Evolutionary conservation across 2,329 filamentous ascomycete genomes (phyloP), one percentile per base, ranked within the genome.

Genomic region (Colletotrichum sp.): DNA sequence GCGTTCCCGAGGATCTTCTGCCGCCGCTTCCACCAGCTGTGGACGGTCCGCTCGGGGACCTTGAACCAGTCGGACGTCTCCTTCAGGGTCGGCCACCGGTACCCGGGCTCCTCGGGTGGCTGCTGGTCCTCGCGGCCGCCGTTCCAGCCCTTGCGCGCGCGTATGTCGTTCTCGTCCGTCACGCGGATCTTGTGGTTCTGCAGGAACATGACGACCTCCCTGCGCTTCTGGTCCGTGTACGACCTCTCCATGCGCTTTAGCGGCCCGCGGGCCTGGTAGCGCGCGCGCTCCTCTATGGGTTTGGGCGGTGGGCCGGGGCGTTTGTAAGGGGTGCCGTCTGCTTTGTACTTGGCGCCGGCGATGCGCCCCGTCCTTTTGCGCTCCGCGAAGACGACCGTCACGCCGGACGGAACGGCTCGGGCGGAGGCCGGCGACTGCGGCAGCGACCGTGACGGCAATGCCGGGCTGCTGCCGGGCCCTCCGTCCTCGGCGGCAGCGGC

Each of bases 21-120:
- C 38, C 65, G 38, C 24, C 58, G 38, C 38, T 64, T 63, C 66
- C 66, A 74, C 65, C 43, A 74, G 43, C 71, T 58, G 32, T 58
- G 38, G 10, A 73, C 58, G n/a, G 57, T 73, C 13, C 64, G n/a
- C 71, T 70, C 71, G 16, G 71, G 65, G 15, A 70, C 24, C 71
- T 70, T 70, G 58, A 70, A 70, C 57, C 71, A 64, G 16, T 70
- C 58, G 16, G 38, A 70, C 18, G 71, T 67, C 66, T 70, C 57
- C 12, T 8, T n/a, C 21, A 69, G 43, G 12, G 71, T 70, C 21
- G 71, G 26, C 66, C 66, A 64, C 16, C 66, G 18, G 43, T 57
- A 70, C 18, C 36, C 38, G 7, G 55, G 28, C 30, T 70, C 71
- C 24, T 16, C 55, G 9, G 71, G 65, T 13, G 38, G 55, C 65